phyloP scores from a whole-genome alignment of 768 basidiomycete genomes.

The Mycena polygramma region DNA sequence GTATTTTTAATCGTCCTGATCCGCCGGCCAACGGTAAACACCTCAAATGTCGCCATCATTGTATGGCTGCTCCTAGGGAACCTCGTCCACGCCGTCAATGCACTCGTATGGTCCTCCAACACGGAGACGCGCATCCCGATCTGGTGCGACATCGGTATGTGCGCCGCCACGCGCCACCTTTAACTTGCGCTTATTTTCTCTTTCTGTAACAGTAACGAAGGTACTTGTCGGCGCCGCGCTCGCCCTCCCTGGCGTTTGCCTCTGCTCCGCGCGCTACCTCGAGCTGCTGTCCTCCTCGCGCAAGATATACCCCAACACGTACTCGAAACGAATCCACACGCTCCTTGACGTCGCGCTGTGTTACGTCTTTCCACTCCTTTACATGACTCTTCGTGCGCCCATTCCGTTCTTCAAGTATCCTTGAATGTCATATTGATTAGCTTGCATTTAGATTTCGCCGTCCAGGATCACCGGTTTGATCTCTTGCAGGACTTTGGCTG shows the following conservation, averaged over 20 bases:
- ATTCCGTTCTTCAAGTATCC: background rate
- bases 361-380: conserved; percentile 31
- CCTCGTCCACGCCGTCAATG: conserved; percentile 28
- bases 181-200: background rate
- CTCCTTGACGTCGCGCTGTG: conserved; percentile 28
- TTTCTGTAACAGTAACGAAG: conserved; percentile 19
- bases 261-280: conserved; percentile 26
- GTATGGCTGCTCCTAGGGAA: conserved; percentile 28
- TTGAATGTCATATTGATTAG: background rate
- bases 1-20: conserved; percentile 28
- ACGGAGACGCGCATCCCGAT: conserved; percentile 4
- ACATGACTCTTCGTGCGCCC: conserved; percentile 29
- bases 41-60: conserved; percentile 1
- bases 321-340: conserved; percentile 30
- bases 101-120: conserved; percentile 29
- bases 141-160: conserved; percentile 34
- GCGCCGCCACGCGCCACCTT: background rate
- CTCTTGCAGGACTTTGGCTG: conserved; percentile 23
- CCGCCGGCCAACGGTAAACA: conserved; percentile 15
- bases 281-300: conserved; percentile 28
- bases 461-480: conserved; percentile 34
- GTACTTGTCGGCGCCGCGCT: conserved; percentile 12
- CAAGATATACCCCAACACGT: conserved; percentile 33
- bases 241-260: conserved; percentile 30
- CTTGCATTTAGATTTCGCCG: conserved; percentile 20